Evolutionary conservation across 768 basidiomycete genomes (phyloP), one percentile per base, ranked within the genome.

Genomic region (Cystofilobasidium capitatum): DNA sequence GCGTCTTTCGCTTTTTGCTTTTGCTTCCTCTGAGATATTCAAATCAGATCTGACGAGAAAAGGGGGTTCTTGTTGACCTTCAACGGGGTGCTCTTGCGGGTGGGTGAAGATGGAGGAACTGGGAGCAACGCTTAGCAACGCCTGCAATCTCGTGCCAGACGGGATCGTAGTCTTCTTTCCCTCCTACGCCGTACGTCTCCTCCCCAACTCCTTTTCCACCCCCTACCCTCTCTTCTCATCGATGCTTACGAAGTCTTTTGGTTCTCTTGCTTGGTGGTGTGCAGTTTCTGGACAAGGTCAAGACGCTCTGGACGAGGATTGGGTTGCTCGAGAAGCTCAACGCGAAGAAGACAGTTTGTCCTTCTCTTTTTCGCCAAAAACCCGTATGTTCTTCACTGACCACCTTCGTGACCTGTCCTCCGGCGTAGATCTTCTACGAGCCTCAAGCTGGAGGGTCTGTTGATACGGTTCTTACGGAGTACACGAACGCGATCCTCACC

Each of bases 151-250:
- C 22, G 82, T 93, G 6, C 88, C 92, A 0, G 86, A 85, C 24
- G 94, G 94, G 0, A 83, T 97, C 78, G 88, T 98, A 24, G 86
- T 96, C 9, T 99, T 99, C 75, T 84, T 97, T 45, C 93, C 94
- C 0, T 94, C 91, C 0, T 98, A 98, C 75, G 82, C 81, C 24
- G 49, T 51, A 3, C 49, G 49, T 51, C 49, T 20, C 22, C 24
- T 9, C n/a, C 49, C 49, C 31, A 8, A 8, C n/a, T 13, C 24
- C 22, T 45, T n/a, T 45, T n/a, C 4, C 44, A 16, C 44, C 14
- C 3, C 6, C 44, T 45, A 16, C 24, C 44, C 44, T 45, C 14
- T n/a, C 44, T 45, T n/a, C 44, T 16, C 24, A 20, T 45, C 44
- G 6, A 45, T n/a, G 24, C 44, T 45, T 4, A 5, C 14, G 17